Percentiles rank a stretch among this genome's conserved stretches.
phyloP scores from a whole-genome alignment of 106 monocot species.

The Agapanthus africanus region DNA sequence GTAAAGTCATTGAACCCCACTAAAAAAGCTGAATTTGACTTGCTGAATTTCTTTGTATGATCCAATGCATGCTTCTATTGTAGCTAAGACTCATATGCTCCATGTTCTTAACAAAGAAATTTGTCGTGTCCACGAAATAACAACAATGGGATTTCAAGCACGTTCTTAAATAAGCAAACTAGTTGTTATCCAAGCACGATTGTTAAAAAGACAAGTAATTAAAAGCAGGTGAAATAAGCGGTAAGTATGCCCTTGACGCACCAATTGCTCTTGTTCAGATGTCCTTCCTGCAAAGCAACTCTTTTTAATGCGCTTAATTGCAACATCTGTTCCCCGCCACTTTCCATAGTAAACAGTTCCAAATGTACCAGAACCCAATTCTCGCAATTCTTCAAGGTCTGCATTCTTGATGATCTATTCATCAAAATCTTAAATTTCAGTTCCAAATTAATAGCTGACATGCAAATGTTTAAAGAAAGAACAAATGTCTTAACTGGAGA shows the following conservation, averaged over 20 bases:
- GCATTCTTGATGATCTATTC: conserved; percentile 80
- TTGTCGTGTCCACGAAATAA: neutral
- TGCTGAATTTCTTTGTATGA: neutral
- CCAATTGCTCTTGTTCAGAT: conserved; percentile 80
- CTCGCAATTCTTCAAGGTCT: conserved; percentile 84
- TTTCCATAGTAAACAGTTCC: conserved; percentile 94
- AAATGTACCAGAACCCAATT: conserved; percentile 90
- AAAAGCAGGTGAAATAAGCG: neutral
- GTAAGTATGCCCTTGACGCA: conserved; percentile 17
- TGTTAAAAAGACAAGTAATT: neutral
- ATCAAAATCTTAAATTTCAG: conserved; percentile 24
- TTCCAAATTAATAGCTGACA: neutral
- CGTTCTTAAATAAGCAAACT: neutral
- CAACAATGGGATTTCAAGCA: neutral
- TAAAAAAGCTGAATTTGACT: neutral
- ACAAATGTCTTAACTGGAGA: neutral
- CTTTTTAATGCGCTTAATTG: conserved; percentile 86
- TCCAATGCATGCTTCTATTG: conserved; percentile 2
- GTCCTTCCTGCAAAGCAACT: conserved; percentile 72
- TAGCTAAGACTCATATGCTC: neutral
- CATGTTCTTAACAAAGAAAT: neutral
- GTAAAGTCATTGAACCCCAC: neutral
- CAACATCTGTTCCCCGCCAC: conserved; percentile 89
- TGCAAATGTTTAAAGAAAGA: conserved; percentile 4
- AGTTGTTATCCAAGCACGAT: neutral